Percentiles rank a stretch among this genome's conserved stretches.
Conservation (phyloP, 179 eudicot genomes). For the Carnegiea gigantea region DNA sequence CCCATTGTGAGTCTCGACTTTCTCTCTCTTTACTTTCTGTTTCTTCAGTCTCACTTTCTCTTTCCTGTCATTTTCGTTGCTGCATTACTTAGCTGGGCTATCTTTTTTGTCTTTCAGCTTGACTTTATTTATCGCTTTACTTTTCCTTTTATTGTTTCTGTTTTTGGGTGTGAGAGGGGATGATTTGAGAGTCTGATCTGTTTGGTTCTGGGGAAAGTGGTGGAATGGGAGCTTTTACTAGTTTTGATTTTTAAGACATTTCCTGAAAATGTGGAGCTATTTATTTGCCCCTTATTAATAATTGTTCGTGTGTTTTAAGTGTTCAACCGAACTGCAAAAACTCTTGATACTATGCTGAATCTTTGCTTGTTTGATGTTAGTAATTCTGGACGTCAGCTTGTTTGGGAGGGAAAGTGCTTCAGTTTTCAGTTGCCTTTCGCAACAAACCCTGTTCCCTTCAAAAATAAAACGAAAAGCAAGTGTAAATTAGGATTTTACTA, state of each 20-base stretch:
- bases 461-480: neutral
- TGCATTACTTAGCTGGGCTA: conserved; percentile 7
- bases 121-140: neutral
- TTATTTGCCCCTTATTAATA: neutral
- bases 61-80: conserved; percentile 10
- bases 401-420: neutral
- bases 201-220: conserved; percentile 5
- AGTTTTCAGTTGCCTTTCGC: neutral
- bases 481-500: neutral
- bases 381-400: neutral
- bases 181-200: conserved; percentile 16
- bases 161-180: neutral
- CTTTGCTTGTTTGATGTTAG: neutral
- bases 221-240: neutral
- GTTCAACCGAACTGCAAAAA: neutral
- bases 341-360: neutral
- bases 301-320: neutral
- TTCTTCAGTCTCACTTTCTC: neutral
- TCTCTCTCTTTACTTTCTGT: neutral
- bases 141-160: neutral
- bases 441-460: neutral
- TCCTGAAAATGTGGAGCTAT: neutral
- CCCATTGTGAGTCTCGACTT: conserved; percentile 65
- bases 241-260: neutral
- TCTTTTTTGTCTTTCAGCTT: neutral